Evolutionary conservation across 108 stramenopile genomes (phyloP).

Genomic region (Conticribra guillardii): DNA sequence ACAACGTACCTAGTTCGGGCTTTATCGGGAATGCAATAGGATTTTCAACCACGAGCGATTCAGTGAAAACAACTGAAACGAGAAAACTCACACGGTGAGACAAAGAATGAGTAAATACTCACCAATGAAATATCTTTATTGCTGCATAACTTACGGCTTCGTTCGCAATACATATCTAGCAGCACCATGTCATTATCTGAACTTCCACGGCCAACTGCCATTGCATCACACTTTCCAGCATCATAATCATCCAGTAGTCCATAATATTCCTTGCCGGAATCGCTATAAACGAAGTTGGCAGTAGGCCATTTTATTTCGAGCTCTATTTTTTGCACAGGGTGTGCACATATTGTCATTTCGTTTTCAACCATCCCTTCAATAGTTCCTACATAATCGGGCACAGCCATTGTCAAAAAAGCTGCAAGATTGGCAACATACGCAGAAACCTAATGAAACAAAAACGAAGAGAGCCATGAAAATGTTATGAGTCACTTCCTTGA

Average conservation of each 20-base stretch:
- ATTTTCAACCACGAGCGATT: conserved; percentile 3
- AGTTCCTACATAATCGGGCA: neutral
- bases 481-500: no score
- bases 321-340: neutral
- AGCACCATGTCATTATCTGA: neutral
- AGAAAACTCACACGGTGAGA: neutral
- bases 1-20: neutral
- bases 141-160: neutral
- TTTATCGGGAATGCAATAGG: conserved; percentile 13
- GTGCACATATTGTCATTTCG: neutral
- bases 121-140: neutral
- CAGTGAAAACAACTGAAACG: conserved; percentile 12
- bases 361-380: neutral
- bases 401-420: neutral
- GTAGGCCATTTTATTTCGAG: neutral
- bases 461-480: neutral
- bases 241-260: conserved; percentile 13
- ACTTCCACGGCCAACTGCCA: conserved; percentile 11
- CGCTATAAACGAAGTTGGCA: conserved; percentile 1
- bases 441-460: neutral
- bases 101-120: no score
- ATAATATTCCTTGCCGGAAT: neutral
- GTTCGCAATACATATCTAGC: conserved; percentile 2
- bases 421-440: conserved; percentile 8
- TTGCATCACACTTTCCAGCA: conserved; percentile 2